These are phyloP conservation scores for Pleoardoris graminearum DNA, from an alignment of 2,329 filamentous ascomycete genomes.

Conservation along the genomic window DNA sequence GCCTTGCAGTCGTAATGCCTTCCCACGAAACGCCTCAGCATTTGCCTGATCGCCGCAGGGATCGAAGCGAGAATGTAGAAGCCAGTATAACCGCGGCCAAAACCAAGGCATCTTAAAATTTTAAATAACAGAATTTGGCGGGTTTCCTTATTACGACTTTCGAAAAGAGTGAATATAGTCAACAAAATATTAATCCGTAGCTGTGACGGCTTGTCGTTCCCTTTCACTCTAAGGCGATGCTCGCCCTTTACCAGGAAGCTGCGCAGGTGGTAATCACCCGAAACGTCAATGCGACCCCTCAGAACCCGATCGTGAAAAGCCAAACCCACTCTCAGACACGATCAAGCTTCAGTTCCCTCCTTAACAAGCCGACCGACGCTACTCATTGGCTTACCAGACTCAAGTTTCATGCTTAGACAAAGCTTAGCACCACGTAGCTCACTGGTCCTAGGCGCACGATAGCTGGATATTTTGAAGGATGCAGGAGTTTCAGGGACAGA, in stretches of 20 bases:
- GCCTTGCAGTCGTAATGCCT: not conserved
- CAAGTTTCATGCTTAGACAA: slow-evolving; percentile 14
- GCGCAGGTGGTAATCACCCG: slow-evolving; percentile 9
- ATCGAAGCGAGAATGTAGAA: not conserved
- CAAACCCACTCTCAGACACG: slow-evolving; percentile 25
- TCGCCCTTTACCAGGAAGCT: too few species aligned
- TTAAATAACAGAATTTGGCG: too few species aligned
- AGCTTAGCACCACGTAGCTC: slow-evolving; percentile 17
- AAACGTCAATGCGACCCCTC: slow-evolving; percentile 28
- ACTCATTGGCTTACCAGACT: slow-evolving; percentile 17
- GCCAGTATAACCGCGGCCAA: too few species aligned
- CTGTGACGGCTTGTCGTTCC: too few species aligned
- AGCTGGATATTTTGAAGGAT: slow-evolving; percentile 16
- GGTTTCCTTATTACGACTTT: too few species aligned
- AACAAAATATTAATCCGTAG: too few species aligned
- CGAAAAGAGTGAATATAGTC: too few species aligned
- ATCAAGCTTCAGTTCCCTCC: slow-evolving; percentile 9
- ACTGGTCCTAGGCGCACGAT: slow-evolving; percentile 12
- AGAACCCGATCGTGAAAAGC: slow-evolving; percentile 21
- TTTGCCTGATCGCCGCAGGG: slow-evolving; percentile 25
- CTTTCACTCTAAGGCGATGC: too few species aligned
- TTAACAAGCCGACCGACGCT: not conserved
- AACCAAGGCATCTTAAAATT: too few species aligned
- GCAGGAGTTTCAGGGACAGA: slow-evolving; percentile 14
- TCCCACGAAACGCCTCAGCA: slow-evolving; percentile 21